Percentiles rank a stretch among this genome's conserved stretches.
Evolutionary conservation across 2,329 filamentous ascomycete genomes (phyloP).

Genomic region (Colletotrichum noveboracense): DNA sequence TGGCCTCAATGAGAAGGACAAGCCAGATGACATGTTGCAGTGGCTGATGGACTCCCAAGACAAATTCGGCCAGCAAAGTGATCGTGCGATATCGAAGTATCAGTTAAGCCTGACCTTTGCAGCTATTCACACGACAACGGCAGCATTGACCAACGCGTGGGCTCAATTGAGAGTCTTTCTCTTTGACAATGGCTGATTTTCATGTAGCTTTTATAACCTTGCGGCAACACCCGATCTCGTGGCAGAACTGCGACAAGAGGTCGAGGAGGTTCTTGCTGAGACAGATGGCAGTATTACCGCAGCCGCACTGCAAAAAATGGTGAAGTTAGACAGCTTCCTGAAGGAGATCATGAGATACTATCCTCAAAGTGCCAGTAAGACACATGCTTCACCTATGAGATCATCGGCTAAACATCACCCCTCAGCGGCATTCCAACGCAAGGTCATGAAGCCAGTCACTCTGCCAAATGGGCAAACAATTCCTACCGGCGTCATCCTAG

Average conservation of each 20-base stretch:
- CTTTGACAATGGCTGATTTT: neutral
- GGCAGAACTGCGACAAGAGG: slow-evolving; percentile 56
- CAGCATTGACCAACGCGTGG: slow-evolving; percentile 45
- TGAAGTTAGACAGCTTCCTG: slow-evolving; percentile 45
- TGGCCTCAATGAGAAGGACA: slow-evolving; percentile 23
- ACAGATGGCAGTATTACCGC: slow-evolving; percentile 35
- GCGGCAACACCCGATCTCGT: slow-evolving; percentile 54
- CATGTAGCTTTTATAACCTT: slow-evolving; percentile 52
- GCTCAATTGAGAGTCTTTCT: slow-evolving; percentile 22
- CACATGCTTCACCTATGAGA: slow-evolving; percentile 33
- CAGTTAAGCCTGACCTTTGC: slow-evolving; percentile 51
- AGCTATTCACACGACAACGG: slow-evolving; percentile 56
- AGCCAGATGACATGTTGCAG: slow-evolving; percentile 51
- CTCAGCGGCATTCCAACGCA: slow-evolving; percentile 51
- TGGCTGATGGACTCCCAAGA: slow-evolving; percentile 46
- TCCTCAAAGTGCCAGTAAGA: neutral
- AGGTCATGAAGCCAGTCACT: slow-evolving; percentile 52
- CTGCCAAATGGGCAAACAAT: slow-evolving; percentile 59
- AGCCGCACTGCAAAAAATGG: slow-evolving; percentile 37
- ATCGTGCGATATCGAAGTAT: slow-evolving; percentile 42
- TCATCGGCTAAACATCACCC: slow-evolving; percentile 30
- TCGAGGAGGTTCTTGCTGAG: slow-evolving; percentile 40
- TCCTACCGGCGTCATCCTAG: slow-evolving; percentile 46
- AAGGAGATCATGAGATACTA: slow-evolving; percentile 31
- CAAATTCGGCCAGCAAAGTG: slow-evolving; percentile 33